These are phyloP conservation scores for Escallonia rubra DNA, from an alignment of 129 eudicot genomes.

Conservation along the genomic window DNA sequence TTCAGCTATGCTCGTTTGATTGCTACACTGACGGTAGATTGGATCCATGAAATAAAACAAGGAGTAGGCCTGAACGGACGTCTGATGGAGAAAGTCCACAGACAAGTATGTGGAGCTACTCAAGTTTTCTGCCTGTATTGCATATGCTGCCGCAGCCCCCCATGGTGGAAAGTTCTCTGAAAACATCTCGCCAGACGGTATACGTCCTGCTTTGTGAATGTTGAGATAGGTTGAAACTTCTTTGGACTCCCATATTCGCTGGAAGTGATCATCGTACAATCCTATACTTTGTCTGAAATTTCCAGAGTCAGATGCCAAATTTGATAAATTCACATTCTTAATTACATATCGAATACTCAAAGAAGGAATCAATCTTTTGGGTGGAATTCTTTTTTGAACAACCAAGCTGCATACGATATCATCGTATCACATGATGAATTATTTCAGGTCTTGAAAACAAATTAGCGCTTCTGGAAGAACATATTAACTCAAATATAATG, in stretches of 20 bases:
- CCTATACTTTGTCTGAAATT: not conserved
- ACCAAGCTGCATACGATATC: too few relatives aligned
- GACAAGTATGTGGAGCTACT: not conserved
- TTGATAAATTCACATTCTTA: too few relatives aligned
- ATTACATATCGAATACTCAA: too few relatives aligned
- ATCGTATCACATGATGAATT: too few relatives aligned
- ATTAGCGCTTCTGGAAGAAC: too few relatives aligned
- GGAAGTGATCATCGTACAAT: not conserved
- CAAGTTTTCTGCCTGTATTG: not conserved
- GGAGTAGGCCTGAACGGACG: constrained; percentile 2
- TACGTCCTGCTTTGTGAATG: not conserved
- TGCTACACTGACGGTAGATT: not conserved
- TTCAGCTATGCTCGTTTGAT: not conserved
- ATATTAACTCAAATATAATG: too few relatives aligned
- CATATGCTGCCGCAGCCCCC: not conserved
- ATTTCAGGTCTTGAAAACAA: too few relatives aligned
- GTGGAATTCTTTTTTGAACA: too few relatives aligned
- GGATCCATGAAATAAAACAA: constrained; percentile 6
- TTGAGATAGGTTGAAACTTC: constrained; percentile 2
- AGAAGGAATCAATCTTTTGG: too few relatives aligned
- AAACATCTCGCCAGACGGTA: not conserved
- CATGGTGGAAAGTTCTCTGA: not conserved
- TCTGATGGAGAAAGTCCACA: not conserved
- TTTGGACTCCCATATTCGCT: not conserved
- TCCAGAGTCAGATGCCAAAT: not conserved